Conservation (phyloP, 2,329 filamentous ascomycete genomes). For the Monosporascus sp. region DNA sequence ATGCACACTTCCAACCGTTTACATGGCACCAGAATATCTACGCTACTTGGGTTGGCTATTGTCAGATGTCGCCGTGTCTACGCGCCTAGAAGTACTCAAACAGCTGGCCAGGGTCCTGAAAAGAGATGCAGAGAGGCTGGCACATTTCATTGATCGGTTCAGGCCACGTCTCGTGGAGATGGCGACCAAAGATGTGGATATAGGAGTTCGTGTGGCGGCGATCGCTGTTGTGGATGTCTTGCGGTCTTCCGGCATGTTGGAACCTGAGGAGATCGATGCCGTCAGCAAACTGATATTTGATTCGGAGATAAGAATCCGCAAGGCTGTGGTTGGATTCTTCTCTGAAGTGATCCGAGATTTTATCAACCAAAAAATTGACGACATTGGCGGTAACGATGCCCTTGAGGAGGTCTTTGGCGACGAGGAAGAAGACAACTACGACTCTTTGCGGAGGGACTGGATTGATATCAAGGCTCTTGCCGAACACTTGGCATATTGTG, state of each 20-base stretch:
- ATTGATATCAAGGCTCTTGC: conserved; percentile 86
- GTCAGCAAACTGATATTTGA: conserved; percentile 89
- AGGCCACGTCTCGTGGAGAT: conserved; percentile 85
- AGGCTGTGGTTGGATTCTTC: conserved; percentile 87
- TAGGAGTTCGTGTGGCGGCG: conserved; percentile 71
- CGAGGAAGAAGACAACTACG: conserved; percentile 69
- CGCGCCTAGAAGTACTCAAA: conserved; percentile 78
- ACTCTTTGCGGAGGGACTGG: conserved; percentile 76
- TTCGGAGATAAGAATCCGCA: conserved; percentile 75
- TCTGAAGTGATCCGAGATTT: conserved; percentile 79
- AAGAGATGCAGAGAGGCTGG: conserved; percentile 74
- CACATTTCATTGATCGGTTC: conserved; percentile 91
- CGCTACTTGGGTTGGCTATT: conserved; percentile 95
- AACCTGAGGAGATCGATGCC: conserved; percentile 85
- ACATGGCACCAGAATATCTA: conserved; percentile 85
- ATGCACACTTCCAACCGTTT: conserved; percentile 73
- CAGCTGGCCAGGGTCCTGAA: conserved; percentile 78
- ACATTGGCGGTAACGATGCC: conserved; percentile 73
- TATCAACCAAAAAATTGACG: conserved; percentile 73
- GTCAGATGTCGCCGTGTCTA: conserved; percentile 70
- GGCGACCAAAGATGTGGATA: conserved; percentile 78
- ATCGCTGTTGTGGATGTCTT: conserved; percentile 79
- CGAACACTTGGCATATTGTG: conserved; percentile 77
- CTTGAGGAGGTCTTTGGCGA: conserved; percentile 70
- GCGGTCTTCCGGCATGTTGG: conserved; percentile 77